A percentile compares a stretch with the other conserved stretches of the same genome.
Evolutionary conservation across 345 rosid genomes (phyloP).

Genomic region (Trapa incisa): DNA sequence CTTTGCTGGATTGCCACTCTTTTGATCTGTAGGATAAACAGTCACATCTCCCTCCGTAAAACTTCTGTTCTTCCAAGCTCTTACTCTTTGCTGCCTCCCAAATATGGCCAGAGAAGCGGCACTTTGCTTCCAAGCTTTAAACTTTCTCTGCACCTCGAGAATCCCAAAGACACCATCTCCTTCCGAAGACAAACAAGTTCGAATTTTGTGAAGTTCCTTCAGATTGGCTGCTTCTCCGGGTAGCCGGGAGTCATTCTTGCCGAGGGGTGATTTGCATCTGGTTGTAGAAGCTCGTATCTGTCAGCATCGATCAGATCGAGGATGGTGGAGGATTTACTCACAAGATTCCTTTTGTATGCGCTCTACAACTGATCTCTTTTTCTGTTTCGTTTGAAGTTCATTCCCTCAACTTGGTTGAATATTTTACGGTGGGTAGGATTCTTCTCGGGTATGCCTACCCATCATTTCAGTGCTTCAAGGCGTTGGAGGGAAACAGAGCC

Average conservation of each 20-base stretch:
- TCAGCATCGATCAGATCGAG: not conserved
- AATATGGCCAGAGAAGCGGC: no score
- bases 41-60: no score
- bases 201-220: no score
- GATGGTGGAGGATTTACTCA: constrained; percentile 17
- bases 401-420: not conserved
- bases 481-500: constrained; percentile 14
- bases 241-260: no score
- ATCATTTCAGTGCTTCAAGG: constrained; percentile 17
- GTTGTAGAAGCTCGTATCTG: not conserved
- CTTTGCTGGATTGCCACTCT: constrained; percentile 4
- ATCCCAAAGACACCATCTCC: not conserved
- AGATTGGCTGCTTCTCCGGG: no score
- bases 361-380: not conserved
- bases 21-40: constrained; percentile 1
- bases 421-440: constrained; percentile 5
- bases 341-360: constrained; percentile 14
- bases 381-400: not conserved
- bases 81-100: no score
- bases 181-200: not conserved
- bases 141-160: not conserved
- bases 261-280: not conserved
- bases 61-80: no score
- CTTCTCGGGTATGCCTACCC: constrained; percentile 21
- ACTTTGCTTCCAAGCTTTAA: constrained; percentile 1